Conservation (phyloP, 83 land plant genomes). For the Thuja plicata region DNA sequence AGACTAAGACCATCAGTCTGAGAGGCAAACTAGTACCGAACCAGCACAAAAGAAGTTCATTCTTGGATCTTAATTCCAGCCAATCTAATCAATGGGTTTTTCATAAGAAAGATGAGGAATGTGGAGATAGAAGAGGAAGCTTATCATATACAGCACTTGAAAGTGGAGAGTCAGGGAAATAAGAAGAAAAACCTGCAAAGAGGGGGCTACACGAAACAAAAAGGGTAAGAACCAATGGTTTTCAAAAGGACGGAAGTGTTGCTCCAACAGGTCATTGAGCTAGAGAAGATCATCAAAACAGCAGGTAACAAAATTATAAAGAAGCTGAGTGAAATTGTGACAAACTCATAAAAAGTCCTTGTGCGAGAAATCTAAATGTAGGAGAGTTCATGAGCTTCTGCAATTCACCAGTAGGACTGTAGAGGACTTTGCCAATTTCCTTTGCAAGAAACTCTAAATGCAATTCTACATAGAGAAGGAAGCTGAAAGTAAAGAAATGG, state of each 20-base stretch:
- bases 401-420: neutral
- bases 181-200: no score
- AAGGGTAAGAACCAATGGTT: neutral
- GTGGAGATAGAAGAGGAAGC: neutral
- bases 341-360: neutral
- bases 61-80: neutral
- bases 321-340: neutral
- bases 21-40: neutral
- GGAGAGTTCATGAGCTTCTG: neutral
- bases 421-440: neutral
- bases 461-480: neutral
- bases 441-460: neutral
- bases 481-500: neutral
- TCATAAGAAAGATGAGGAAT: neutral
- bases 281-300: neutral
- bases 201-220: neutral
- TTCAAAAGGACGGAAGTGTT: neutral
- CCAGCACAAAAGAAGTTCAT: neutral
- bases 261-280: neutral
- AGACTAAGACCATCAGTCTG: neutral
- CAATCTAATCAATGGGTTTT: neutral
- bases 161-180: neutral
- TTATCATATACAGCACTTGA: neutral
- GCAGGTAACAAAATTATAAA: neutral
- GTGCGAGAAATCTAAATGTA: neutral